A percentile compares a stretch with the other conserved stretches of the same genome.
Evolutionary conservation across 768 basidiomycete genomes (phyloP).

Genomic region (Naganishia randhawae): DNA sequence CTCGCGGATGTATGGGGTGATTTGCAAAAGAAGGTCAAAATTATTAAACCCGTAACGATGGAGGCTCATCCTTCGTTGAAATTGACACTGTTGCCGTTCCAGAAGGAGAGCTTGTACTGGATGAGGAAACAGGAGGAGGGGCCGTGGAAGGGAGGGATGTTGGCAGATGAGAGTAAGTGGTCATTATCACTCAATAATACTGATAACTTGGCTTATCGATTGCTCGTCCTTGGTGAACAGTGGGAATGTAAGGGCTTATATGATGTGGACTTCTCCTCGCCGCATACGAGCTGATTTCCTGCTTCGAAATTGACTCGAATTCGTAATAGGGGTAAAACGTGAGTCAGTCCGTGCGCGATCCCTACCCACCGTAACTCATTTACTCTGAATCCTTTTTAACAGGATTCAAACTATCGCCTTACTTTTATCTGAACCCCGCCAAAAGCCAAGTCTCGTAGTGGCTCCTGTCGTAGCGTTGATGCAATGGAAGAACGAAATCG

Average conservation of each 20-base stretch:
- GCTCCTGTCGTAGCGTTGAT: conserved; percentile 63
- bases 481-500: conserved; percentile 93
- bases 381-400: neutral
- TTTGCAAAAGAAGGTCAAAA: conserved; percentile 61
- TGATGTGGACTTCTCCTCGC: neutral
- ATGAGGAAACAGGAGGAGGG: conserved; percentile 89
- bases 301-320: neutral
- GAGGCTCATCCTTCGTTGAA: conserved; percentile 80
- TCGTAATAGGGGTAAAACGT: conserved; percentile 45
- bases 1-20: conserved; percentile 83
- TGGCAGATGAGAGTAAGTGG: conserved; percentile 63
- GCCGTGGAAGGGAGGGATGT: conserved; percentile 83
- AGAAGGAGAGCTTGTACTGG: conserved; percentile 90
- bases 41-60: conserved; percentile 65
- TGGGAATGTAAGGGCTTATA: conserved; percentile 58
- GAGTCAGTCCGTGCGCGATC: conserved; percentile 28
- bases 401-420: conserved; percentile 95
- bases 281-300: neutral
- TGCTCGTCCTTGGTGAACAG: neutral
- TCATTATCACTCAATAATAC: conserved; percentile 31
- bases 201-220: neutral
- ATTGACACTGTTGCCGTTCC: conserved; percentile 84
- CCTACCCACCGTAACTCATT: conserved; percentile 18
- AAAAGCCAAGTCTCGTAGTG: conserved; percentile 82
- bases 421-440: conserved; percentile 66